Conservation (phyloP, 345 rosid genomes). For the Populus davidiana region DNA sequence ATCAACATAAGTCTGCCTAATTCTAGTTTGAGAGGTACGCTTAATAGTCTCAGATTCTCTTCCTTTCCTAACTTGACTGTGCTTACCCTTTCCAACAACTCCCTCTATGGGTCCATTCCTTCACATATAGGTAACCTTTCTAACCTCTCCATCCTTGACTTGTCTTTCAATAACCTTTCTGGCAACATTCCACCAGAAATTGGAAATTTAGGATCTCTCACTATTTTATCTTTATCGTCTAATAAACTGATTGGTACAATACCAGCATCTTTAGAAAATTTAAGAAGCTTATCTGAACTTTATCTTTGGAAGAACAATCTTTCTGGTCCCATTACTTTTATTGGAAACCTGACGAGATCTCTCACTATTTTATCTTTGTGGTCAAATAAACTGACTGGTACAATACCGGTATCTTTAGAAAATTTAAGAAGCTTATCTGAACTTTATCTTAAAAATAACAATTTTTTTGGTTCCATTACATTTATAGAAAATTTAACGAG, state of each 20-base stretch:
- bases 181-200: neutral
- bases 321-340: too few species aligned
- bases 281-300: too few species aligned
- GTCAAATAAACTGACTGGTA: neutral
- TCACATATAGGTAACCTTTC: constrained; percentile 16
- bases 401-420: neutral
- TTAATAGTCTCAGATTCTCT: constrained; percentile 15
- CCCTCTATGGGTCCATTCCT: constrained; percentile 22
- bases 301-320: too few species aligned
- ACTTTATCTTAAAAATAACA: too few species aligned
- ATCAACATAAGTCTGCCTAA: constrained; percentile 3
- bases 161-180: neutral
- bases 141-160: constrained; percentile 14
- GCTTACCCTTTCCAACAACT: neutral
- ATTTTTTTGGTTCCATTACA: too few species aligned
- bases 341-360: neutral
- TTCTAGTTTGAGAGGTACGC: constrained; percentile 6
- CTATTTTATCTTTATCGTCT: neutral
- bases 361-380: neutral
- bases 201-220: neutral
- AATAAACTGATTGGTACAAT: constrained; percentile 2
- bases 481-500: neutral
- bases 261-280: neutral
- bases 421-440: too few species aligned
- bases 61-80: constrained; percentile 11